Evolutionary conservation across 1,284 basidiomycete genomes (phyloP), one percentile per base, ranked within the genome.

Genomic region (Pisolithus thermaeus): DNA sequence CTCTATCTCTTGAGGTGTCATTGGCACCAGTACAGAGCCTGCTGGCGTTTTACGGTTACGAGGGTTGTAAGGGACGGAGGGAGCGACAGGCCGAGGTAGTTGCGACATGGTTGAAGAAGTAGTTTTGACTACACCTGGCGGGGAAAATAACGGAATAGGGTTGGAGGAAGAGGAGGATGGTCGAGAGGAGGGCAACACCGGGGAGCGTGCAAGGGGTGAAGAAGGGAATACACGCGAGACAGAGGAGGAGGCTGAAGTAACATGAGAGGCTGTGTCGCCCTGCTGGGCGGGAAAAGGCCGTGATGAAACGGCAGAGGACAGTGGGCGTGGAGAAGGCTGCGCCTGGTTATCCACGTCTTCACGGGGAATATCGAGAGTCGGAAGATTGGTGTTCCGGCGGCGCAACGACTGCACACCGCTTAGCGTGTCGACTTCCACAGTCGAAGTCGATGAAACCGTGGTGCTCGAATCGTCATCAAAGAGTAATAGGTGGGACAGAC

Each of bases 21-120:
- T 75, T 3, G 87, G 87, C 12, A 78, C 62, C 54, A 87, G 75
- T 36, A 90, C 78, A 7, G 80, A 80, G 25, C 66, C 67, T 8
- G 87, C 73, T 14, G 82, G 77, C 0, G 87, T 80, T 55, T 78
- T 73, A 46, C 87, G 75, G 47, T 75, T 75, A 38, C 69, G 73
- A 3, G 87, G 87, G 46, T 77, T 79, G 63, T 90, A 90, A 7
- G 84, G 82, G 35, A 82, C 65, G 36, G 66, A 58, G 20, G 71
- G 57, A 30, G 27, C 52, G 51, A 58, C 55, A 7, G 64, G 58
- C 20, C 61, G 58, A 32, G 67, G 60, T 35, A 62, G 63, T 7
- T 65, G 69, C 11, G 60, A 61, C 64, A 63, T 58, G 22, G 53
- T 60, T 37, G 63, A 57, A 47, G 61, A 58, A 60, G 56, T 64